phyloP scores from a whole-genome alignment of 2,329 filamentous ascomycete species.

The Pyricularia grisea region DNA sequence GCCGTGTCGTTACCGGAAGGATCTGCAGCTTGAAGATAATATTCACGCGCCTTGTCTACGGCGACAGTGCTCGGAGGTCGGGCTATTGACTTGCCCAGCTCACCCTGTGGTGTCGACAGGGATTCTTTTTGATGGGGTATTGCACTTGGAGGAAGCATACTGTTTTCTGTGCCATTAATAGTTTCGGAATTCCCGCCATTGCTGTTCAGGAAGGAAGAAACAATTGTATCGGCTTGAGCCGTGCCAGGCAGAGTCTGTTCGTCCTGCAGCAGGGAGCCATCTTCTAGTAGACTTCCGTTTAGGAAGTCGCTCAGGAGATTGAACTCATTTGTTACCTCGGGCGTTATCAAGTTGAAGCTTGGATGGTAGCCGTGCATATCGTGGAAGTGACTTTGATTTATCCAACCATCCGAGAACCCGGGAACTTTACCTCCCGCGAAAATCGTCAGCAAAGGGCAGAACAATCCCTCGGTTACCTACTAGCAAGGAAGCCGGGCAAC shows the following conservation, averaged over 20 bases:
- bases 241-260: constrained; percentile 40
- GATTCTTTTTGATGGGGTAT: constrained; percentile 10
- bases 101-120: constrained; percentile 31
- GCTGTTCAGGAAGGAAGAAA: constrained; percentile 35
- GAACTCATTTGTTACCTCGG: constrained; percentile 93
- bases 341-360: constrained; percentile 76
- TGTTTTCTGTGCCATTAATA: constrained; percentile 17
- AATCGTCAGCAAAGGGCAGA: constrained; percentile 3
- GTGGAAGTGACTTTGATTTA: constrained; percentile 75
- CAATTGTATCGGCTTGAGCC: constrained; percentile 36
- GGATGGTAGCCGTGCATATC: constrained; percentile 92
- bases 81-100: constrained; percentile 46
- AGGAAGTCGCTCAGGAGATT: constrained; percentile 95
- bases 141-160: constrained; percentile 22
- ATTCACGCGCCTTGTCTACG: constrained; percentile 70
- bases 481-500: background rate
- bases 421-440: constrained; percentile 42
- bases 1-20: constrained; percentile 77
- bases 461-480: background rate
- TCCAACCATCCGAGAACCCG: constrained; percentile 75
- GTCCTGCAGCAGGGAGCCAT: constrained; percentile 61
- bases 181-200: constrained; percentile 23
- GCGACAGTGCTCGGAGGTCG: constrained; percentile 52
- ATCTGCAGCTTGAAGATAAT: constrained; percentile 94
- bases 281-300: constrained; percentile 83